Percentiles rank a stretch among this genome's conserved stretches.
phyloP scores from a whole-genome alignment of 1,284 basidiomycete genomes.

The Moesziomyces globuligerus region DNA sequence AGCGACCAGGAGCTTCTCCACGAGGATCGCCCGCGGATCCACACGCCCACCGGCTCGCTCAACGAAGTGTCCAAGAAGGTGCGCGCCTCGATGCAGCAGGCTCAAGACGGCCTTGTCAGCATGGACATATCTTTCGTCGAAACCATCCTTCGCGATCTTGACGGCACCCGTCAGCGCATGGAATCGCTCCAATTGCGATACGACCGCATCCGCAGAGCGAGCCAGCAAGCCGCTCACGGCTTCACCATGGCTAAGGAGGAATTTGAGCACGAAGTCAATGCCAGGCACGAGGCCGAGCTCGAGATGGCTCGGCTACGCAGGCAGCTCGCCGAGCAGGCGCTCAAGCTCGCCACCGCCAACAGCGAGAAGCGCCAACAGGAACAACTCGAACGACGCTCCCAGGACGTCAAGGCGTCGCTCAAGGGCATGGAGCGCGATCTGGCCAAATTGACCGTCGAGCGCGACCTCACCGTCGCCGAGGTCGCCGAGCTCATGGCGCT shows the following conservation, averaged over 20 bases:
- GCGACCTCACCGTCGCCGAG: constrained; percentile 90
- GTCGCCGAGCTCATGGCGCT: constrained; percentile 84
- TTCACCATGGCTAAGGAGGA: constrained; percentile 90
- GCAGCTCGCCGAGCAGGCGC: constrained; percentile 87
- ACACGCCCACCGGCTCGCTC: constrained; percentile 20
- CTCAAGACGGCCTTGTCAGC: constrained; percentile 74
- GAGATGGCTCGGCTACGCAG: constrained; percentile 86
- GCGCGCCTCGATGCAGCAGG: constrained; percentile 74
- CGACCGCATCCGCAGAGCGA: constrained; percentile 81
- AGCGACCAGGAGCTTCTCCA: constrained; percentile 28
- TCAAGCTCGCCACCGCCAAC: constrained; percentile 81
- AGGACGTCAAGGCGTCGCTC: constrained; percentile 81
- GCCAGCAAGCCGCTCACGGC: constrained; percentile 90
- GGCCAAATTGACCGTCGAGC: constrained; percentile 84
- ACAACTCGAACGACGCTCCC: constrained; percentile 79
- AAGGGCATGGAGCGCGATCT: constrained; percentile 84
- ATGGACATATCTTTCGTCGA: constrained; percentile 81
- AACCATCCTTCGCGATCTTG: constrained; percentile 77
- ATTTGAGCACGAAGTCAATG: constrained; percentile 87
- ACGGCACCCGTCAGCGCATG: constrained; percentile 76
- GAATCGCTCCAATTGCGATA: constrained; percentile 79
- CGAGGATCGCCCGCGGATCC: constrained; percentile 12
- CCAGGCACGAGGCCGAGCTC: constrained; percentile 86
- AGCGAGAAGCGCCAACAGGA: constrained; percentile 78
- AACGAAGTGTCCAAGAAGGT: constrained; percentile 69